phyloP scores from a whole-genome alignment of 305 asterid genomes.

The Lippia alba region DNA sequence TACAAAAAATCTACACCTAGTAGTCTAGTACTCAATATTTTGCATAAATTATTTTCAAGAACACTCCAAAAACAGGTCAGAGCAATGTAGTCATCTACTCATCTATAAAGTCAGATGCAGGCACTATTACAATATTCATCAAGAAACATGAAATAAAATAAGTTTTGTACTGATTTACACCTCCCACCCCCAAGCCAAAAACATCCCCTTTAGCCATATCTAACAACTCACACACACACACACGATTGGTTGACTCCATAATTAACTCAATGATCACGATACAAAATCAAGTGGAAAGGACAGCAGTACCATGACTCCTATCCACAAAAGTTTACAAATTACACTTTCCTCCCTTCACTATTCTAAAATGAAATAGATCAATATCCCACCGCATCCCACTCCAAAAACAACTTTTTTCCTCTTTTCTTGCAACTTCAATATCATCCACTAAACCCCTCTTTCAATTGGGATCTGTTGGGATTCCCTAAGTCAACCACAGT shows the following conservation, averaged over 20 bases:
- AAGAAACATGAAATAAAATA: not conserved
- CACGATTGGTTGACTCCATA: slow-evolving; percentile 36
- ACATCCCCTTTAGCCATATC: slow-evolving; percentile 33
- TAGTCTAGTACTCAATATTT: no score
- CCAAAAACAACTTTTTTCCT: slow-evolving; percentile 38
- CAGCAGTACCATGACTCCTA: slow-evolving; percentile 49
- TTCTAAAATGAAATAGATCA: slow-evolving; percentile 19
- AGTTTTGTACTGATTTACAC: not conserved
- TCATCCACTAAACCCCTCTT: slow-evolving; percentile 47
- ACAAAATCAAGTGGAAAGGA: slow-evolving; percentile 52
- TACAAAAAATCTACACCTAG: no score
- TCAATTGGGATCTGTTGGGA: slow-evolving; percentile 31
- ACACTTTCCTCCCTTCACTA: not conserved
- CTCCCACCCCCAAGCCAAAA: not conserved
- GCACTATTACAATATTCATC: not conserved
- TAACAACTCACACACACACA: not conserved
- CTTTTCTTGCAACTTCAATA: slow-evolving; percentile 24
- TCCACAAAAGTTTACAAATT: slow-evolving; percentile 23
- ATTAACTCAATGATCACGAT: slow-evolving; percentile 34
- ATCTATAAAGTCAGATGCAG: not conserved
- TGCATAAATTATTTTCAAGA: no score
- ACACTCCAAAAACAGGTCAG: no score
- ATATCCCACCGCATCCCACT: slow-evolving; percentile 53
- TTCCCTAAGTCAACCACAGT: slow-evolving; percentile 53
- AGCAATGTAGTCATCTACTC: no score